A percentile compares a stretch with the other conserved stretches of the same genome.
Evolutionary conservation across 257 asterid species (phyloP).

Genomic region (Solanum piurae): DNA sequence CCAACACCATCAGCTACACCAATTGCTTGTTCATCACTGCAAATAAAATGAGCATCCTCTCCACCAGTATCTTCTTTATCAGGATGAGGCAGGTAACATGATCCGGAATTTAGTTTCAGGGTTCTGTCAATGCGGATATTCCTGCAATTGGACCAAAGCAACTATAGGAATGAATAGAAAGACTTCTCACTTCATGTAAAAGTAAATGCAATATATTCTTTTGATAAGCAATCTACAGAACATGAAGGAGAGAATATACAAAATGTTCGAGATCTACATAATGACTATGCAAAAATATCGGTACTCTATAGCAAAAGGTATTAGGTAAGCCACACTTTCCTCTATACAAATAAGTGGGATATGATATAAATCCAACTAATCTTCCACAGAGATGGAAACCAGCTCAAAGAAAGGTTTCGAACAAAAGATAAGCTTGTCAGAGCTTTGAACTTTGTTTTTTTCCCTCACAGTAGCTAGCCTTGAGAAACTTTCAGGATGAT

Average conservation of each 20-base stretch:
- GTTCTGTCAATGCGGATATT: slow-evolving; percentile 23
- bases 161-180: not conserved
- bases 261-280: not conserved
- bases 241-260: not conserved
- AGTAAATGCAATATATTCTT: not conserved
- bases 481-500: not conserved
- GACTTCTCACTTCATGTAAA: not conserved
- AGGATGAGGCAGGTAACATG: slow-evolving; percentile 93
- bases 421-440: not conserved
- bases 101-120: slow-evolving; percentile 79
- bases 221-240: not conserved
- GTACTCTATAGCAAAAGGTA: not conserved
- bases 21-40: slow-evolving; percentile 64
- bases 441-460: not conserved
- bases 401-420: not conserved
- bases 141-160: slow-evolving; percentile 31
- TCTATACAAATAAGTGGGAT: not conserved
- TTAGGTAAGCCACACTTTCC: not conserved
- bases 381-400: not conserved
- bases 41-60: slow-evolving; percentile 94
- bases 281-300: not conserved
- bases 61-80: slow-evolving; percentile 98
- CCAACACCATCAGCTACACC: slow-evolving; percentile 99
- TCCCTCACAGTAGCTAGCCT: not conserved
- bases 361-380: not conserved